Evolutionary conservation across 768 basidiomycete species (phyloP).

Genomic region (Boletus rex-veris): DNA sequence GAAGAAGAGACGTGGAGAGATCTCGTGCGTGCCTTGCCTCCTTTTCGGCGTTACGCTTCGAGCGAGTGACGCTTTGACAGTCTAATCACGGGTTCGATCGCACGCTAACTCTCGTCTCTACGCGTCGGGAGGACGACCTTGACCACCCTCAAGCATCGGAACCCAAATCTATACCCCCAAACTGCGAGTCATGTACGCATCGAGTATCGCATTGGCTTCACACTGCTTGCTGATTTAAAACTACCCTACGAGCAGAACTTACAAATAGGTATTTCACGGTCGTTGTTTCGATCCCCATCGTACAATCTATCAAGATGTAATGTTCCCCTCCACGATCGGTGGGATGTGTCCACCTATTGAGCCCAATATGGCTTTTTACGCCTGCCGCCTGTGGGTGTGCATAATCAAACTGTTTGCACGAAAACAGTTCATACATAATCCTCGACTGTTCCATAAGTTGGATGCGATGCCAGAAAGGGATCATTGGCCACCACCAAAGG

Average conservation of each 20-base stretch:
- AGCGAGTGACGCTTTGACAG: slow-evolving; percentile 34
- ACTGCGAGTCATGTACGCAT: slow-evolving; percentile 18
- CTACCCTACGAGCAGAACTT: slow-evolving; percentile 14
- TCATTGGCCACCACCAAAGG: not conserved
- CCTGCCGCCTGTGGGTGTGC: slow-evolving; percentile 4
- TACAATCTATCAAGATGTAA: slow-evolving; percentile 17
- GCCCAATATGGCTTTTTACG: slow-evolving; percentile 6
- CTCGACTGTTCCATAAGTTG: not conserved
- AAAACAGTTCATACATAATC: slow-evolving; percentile 3
- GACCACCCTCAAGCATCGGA: slow-evolving; percentile 13
- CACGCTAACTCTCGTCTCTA: slow-evolving; percentile 53
- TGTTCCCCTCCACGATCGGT: slow-evolving; percentile 2
- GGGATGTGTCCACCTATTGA: slow-evolving; percentile 6
- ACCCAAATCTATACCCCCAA: slow-evolving; percentile 11
- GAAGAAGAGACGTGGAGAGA: slow-evolving; percentile 85
- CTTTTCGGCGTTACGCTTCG: not conserved
- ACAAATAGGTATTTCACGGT: slow-evolving; percentile 4
- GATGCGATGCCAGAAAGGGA: not conserved
- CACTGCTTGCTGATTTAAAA: slow-evolving; percentile 1
- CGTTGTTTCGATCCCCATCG: slow-evolving; percentile 1
- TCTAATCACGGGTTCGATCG: slow-evolving; percentile 76
- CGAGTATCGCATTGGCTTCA: not conserved
- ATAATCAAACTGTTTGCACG: not conserved
- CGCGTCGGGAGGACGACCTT: slow-evolving; percentile 50
- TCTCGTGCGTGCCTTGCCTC: slow-evolving; percentile 45